phyloP scores from a whole-genome alignment of 2,329 filamentous ascomycete genomes.

The Cylindrodendrum hubeiense region DNA sequence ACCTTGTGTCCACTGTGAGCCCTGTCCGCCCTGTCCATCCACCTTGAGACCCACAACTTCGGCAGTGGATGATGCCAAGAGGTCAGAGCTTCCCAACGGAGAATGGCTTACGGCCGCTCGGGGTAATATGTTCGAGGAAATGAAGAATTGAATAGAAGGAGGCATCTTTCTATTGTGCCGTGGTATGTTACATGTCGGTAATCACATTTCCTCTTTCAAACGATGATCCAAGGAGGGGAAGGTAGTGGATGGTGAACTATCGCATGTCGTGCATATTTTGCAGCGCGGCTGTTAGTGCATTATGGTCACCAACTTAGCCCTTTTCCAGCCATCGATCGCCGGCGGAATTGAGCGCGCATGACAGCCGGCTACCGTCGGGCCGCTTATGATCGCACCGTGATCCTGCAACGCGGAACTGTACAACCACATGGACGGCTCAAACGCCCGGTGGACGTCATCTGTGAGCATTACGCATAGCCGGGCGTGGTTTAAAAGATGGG shows the following conservation, averaged over 20 bases:
- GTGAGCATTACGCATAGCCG: conserved; percentile 31
- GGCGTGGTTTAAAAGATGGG: conserved; percentile 38
- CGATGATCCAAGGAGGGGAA: conserved; percentile 3
- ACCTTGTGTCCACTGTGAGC: not conserved
- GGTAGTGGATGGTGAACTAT: conserved; percentile 7
- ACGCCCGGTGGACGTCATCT: conserved; percentile 38
- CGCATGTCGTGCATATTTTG: not conserved
- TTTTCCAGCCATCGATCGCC: not conserved
- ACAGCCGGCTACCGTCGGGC: conserved; percentile 47
- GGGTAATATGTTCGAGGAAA: not conserved
- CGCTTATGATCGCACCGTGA: conserved; percentile 28
- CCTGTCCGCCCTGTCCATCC: not conserved
- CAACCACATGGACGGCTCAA: conserved; percentile 34
- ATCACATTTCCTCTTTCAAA: not conserved
- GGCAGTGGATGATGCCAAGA: not conserved
- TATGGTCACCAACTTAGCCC: conserved; percentile 20
- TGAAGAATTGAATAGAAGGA: not conserved
- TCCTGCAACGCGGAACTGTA: conserved; percentile 41
- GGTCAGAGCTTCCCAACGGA: not conserved
- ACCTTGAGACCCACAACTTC: not conserved
- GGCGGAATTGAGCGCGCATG: conserved; percentile 41
- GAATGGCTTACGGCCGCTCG: not conserved
- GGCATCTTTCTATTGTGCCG: not conserved
- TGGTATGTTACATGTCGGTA: not conserved
- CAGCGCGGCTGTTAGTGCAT: conserved; percentile 13